Conservation (phyloP, 768 basidiomycete species). For the Tulasnella sp. region DNA sequence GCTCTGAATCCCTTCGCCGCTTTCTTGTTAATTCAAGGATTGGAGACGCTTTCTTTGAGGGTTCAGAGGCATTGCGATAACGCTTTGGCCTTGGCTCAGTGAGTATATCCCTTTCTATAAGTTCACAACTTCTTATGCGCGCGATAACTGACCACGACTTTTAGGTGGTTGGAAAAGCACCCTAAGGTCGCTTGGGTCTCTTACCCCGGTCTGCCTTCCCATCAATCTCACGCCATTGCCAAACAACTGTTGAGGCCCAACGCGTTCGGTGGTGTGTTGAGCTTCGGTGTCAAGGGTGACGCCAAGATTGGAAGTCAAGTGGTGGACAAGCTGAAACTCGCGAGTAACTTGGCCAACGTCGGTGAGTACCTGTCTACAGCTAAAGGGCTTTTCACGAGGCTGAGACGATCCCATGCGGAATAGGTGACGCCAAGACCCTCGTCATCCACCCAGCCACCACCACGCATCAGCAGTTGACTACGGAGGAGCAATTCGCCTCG, state of each 20-base stretch:
- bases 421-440: constrained; percentile 50
- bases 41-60: constrained; percentile 68
- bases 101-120: not conserved
- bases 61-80: constrained; percentile 65
- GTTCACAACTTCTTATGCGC: too few relatives aligned
- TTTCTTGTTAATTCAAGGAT: constrained; percentile 68
- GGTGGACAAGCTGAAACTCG: constrained; percentile 27
- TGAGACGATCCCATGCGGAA: not conserved
- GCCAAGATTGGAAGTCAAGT: constrained; percentile 23
- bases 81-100: constrained; percentile 54
- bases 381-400: not conserved
- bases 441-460: constrained; percentile 12
- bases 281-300: constrained; percentile 27
- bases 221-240: constrained; percentile 26
- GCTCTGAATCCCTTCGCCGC: constrained; percentile 61
- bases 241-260: constrained; percentile 12
- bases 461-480: constrained; percentile 11
- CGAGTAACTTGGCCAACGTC: constrained; percentile 26
- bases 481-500: constrained; percentile 15
- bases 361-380: not conserved
- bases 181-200: constrained; percentile 67
- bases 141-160: not conserved
- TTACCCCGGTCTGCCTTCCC: constrained; percentile 27
- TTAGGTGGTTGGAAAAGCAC: constrained; percentile 52
- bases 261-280: constrained; percentile 26